Conservation (phyloP, 345 rosid genomes). For the Citrus inodora region DNA sequence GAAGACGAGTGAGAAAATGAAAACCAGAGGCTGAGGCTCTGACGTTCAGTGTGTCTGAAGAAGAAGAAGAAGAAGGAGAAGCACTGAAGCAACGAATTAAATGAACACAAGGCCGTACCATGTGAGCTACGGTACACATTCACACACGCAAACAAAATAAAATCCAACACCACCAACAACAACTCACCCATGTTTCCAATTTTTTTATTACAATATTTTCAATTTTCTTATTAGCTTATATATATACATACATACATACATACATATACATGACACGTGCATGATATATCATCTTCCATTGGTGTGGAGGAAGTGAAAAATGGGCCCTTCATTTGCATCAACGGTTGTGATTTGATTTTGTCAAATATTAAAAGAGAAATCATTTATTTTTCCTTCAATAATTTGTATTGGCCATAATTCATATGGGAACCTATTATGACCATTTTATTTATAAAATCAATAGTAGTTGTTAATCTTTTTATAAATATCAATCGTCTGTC, state of each 20-base stretch:
- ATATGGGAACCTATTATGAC: too few species aligned
- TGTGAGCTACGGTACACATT: background rate
- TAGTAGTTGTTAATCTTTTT: too few species aligned
- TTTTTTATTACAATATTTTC: too few species aligned
- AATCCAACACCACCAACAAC: background rate
- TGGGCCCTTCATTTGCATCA: background rate
- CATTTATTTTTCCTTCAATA: too few species aligned
- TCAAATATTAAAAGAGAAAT: background rate
- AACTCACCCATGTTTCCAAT: too few species aligned
- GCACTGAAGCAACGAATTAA: background rate
- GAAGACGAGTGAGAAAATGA: background rate
- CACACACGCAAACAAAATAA: background rate
- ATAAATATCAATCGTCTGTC: too few species aligned
- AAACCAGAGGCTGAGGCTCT: background rate
- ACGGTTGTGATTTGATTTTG: background rate
- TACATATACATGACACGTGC: too few species aligned
- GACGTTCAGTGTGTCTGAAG: background rate
- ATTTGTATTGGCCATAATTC: too few species aligned
- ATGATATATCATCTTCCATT: background rate
- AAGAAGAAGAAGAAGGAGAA: background rate
- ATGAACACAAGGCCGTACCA: background rate
- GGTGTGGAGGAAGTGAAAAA: background rate
- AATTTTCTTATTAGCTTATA: too few species aligned
- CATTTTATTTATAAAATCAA: too few species aligned
- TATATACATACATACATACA: too few species aligned